Base-by-base conservation (phyloP, 768 basidiomycete genomes). In the Trametes sanguinea region DNA sequence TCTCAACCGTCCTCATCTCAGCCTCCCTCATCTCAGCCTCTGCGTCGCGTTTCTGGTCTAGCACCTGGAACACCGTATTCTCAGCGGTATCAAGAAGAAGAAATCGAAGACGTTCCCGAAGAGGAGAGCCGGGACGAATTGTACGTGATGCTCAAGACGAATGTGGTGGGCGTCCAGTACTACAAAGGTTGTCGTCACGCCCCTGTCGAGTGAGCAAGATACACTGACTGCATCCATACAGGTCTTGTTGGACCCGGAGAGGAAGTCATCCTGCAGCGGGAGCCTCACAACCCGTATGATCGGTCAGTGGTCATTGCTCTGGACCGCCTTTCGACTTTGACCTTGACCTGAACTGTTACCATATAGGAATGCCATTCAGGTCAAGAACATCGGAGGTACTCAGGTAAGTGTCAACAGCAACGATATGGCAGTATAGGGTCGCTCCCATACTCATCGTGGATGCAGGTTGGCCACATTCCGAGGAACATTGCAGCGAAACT, bases 111-210 rank as follows among this genome's bases (percentile, higher is more conserved):
- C 40, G 76, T 80, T 11, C 60, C 60, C 10, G 76, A 72, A 46
- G 68, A 83, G 44, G 87, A 89, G 40, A 61, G 64, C 6, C 71
- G 62, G 16, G 91, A 94, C 61, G 92, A 94, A 72, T 72, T 92
- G 22, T 92, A 89, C 69, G 82, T 85, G 45, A 78, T 75, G 13
- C 53, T 86, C 68, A 72, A 72, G 3, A 82, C 88, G 0, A 86
- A 82, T 50, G 83, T 93, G 9, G 94, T 95, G 0, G 94, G 94
- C 0, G 77, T 95, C 13, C 91, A 92, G 69, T 93, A 95, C 68
- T 95, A 95, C 69, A 78, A 78, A 70, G 89, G 89, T 84, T 11
- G 6, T 6, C 37, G 1, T 73, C 65, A 6, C 17, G 17, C n/a
- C 37, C 2, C 33, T 50, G 3, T 63, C 8, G 3, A 35, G 29